A percentile compares a stretch with the other conserved stretches of the same genome.
These are phyloP conservation scores for Plasmodium berghei DNA, from an alignment of 169 alveolate genomes.

Conservation along the genomic window DNA sequence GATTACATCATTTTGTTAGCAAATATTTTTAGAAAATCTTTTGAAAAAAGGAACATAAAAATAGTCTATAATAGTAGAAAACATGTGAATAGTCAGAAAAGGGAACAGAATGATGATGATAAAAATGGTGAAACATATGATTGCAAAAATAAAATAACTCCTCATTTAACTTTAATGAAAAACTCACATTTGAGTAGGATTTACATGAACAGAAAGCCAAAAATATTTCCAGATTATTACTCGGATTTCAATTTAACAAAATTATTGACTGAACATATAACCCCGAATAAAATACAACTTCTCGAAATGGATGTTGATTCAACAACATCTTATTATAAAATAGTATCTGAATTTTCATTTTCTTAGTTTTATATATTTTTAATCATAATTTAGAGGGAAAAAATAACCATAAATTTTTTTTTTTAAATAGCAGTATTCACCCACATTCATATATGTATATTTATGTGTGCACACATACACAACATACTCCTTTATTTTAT, in stretches of 20 bases:
- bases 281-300: slow-evolving; percentile 36
- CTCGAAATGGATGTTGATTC: slow-evolving; percentile 53
- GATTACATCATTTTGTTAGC: slow-evolving; percentile 9
- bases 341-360: slow-evolving; percentile 27
- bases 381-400: too few species aligned
- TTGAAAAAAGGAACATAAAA: slow-evolving; percentile 44
- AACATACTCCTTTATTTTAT: too few species aligned
- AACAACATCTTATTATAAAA: slow-evolving; percentile 44
- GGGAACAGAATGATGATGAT: background rate
- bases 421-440: too few species aligned
- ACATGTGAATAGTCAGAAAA: background rate
- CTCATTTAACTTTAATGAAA: slow-evolving; percentile 73
- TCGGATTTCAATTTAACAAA: slow-evolving; percentile 53
- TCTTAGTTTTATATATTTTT: background rate
- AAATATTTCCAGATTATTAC: slow-evolving; percentile 45
- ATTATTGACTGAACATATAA: slow-evolving; percentile 18
- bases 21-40: slow-evolving; percentile 17
- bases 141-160: slow-evolving; percentile 18
- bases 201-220: slow-evolving; percentile 42
- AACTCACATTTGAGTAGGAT: slow-evolving; percentile 33
- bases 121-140: background rate
- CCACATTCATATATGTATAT: too few species aligned
- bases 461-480: too few species aligned
- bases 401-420: too few species aligned
- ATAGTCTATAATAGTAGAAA: slow-evolving; percentile 14